These are phyloP conservation scores for Blakeslea trispora DNA, from an alignment of 371 early-diverging fungal species.

Conservation along the genomic window DNA sequence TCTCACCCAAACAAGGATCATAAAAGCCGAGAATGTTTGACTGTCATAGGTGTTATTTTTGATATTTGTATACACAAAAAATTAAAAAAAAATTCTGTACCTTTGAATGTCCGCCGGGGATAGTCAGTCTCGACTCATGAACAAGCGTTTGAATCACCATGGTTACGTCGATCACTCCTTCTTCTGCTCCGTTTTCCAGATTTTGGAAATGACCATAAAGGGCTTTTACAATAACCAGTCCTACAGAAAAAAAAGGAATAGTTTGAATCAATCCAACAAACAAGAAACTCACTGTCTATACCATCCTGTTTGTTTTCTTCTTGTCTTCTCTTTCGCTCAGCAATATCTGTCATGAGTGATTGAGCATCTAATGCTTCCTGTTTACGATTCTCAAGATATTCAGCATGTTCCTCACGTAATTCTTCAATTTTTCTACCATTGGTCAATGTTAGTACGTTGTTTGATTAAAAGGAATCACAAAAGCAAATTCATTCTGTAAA, in stretches of 20 bases:
- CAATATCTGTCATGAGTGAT: constrained; percentile 68
- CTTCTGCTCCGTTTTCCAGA: constrained; percentile 33
- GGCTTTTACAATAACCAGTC: constrained; percentile 87
- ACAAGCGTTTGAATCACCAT: constrained; percentile 85
- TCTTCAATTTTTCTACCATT: constrained; percentile 65
- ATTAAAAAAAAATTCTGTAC: no score
- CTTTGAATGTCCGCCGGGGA: constrained; percentile 88
- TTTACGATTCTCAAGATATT: constrained; percentile 69
- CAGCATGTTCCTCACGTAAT: constrained; percentile 76
- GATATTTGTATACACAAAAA: constrained; percentile 1
- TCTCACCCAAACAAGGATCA: constrained; percentile 92
- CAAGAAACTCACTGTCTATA: constrained; percentile 11
- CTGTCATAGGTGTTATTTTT: constrained; percentile 36
- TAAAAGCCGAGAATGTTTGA: constrained; percentile 91
- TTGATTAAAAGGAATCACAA: no score
- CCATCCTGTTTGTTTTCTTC: constrained; percentile 70
- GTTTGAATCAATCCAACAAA: neutral
- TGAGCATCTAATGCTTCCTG: constrained; percentile 81
- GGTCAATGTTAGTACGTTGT: constrained; percentile 4
- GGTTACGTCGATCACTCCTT: constrained; percentile 80
- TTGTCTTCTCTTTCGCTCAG: constrained; percentile 64
- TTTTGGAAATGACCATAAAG: constrained; percentile 80
- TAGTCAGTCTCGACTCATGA: constrained; percentile 79
- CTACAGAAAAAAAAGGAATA: constrained; percentile 30
- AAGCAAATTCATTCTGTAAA: no score